Percentiles rank a stretch among this genome's conserved stretches.
phyloP scores from a whole-genome alignment of 2,329 filamentous ascomycete species.

The Westerdykella ornata region DNA sequence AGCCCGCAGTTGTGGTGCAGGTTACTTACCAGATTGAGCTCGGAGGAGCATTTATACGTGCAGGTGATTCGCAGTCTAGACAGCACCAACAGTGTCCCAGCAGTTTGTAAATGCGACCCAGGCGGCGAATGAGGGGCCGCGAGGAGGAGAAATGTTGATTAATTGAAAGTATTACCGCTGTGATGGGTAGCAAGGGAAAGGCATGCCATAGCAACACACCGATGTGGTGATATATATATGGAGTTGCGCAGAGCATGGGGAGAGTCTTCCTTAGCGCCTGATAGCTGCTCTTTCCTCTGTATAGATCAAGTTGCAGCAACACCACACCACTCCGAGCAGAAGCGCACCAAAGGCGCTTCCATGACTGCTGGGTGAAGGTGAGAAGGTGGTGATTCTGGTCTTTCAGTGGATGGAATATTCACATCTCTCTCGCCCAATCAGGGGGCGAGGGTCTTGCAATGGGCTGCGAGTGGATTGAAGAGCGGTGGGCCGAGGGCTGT shows the following conservation, averaged over 20 bases:
- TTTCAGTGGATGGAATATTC: not conserved
- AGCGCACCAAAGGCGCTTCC: not conserved
- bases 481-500: not conserved
- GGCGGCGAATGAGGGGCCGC: slow-evolving; percentile 9
- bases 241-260: no score
- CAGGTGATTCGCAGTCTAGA: not conserved
- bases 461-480: not conserved
- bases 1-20: no score
- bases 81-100: not conserved
- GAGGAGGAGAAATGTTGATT: slow-evolving; percentile 8
- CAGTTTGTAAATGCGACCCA: slow-evolving; percentile 4
- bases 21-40: no score
- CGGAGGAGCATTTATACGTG: no score
- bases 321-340: no score
- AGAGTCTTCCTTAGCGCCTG: no score
- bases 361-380: not conserved
- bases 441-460: not conserved
- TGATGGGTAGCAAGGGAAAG: not conserved
- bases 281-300: no score
- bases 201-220: no score
- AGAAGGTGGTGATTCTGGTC: no score
- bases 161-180: slow-evolving; percentile 11
- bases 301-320: no score
- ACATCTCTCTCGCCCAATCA: slow-evolving; percentile 3
- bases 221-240: no score